These are phyloP conservation scores for Jatropha podagrica DNA, from an alignment of 441 rosid genomes.

Conservation along the genomic window DNA sequence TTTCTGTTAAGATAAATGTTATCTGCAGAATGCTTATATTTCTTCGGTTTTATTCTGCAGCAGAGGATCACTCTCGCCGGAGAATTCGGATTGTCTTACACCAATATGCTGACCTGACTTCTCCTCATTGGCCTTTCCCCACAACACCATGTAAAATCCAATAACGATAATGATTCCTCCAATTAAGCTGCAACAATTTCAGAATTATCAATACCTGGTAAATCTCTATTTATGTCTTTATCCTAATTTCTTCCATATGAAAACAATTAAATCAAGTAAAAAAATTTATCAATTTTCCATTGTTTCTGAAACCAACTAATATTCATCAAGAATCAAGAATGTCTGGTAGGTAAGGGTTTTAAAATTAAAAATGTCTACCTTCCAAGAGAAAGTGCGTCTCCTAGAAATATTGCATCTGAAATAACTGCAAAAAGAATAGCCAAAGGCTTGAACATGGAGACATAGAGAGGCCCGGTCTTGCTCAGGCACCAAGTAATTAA, in stretches of 20 bases:
- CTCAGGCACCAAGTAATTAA: constrained; percentile 34
- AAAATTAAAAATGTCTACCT: constrained; percentile 23
- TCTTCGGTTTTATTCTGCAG: neutral
- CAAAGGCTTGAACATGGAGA: constrained; percentile 48
- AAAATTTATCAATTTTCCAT: neutral
- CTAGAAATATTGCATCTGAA: constrained; percentile 29
- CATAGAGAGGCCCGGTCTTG: constrained; percentile 36
- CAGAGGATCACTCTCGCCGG: neutral
- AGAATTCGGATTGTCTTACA: too few species aligned
- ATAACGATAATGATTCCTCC: constrained; percentile 34
- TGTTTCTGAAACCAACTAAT: too few species aligned
- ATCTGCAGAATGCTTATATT: neutral
- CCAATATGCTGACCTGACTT: neutral
- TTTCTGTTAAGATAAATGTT: too few species aligned
- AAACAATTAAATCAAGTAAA: neutral
- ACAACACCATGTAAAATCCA: constrained; percentile 40
- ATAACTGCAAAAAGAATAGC: constrained; percentile 30
- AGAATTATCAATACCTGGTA: neutral
- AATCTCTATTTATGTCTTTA: too few species aligned
- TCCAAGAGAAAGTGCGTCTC: constrained; percentile 38
- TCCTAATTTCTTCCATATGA: neutral
- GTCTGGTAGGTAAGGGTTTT: too few species aligned
- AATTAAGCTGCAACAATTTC: constrained; percentile 29
- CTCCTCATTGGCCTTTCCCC: constrained; percentile 39
- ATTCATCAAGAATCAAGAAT: too few species aligned